Percentiles rank a stretch among this genome's conserved stretches.
Evolutionary conservation across 768 basidiomycete genomes (phyloP).

Genomic region (Mycena rebaudengoi): DNA sequence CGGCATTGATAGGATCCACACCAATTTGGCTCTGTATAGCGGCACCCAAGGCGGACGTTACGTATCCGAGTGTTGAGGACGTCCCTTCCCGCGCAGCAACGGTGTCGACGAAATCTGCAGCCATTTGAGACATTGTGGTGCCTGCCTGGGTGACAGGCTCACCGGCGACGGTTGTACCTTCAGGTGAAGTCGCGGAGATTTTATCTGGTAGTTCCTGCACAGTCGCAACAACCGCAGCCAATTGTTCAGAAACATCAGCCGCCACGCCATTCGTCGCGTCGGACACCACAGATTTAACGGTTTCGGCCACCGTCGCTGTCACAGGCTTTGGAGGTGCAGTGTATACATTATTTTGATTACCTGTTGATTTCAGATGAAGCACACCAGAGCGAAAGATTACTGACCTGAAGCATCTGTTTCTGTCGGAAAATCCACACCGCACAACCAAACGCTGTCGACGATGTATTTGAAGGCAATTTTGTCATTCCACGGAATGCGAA

Average conservation of each 20-base stretch:
- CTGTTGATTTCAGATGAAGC: too few species aligned
- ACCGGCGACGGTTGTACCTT: constrained; percentile 18
- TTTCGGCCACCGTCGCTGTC: constrained; percentile 1
- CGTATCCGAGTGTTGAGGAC: constrained; percentile 46
- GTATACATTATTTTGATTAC: constrained; percentile 78
- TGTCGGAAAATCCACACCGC: constrained; percentile 60
- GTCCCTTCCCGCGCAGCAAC: constrained; percentile 49
- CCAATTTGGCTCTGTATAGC: constrained; percentile 48
- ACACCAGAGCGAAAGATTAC: too few species aligned
- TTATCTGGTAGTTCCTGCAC: too few species aligned
- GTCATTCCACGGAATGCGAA: constrained; percentile 66
- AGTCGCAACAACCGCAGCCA: constrained; percentile 11
- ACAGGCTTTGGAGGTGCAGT: constrained; percentile 53
- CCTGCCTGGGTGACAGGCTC: constrained; percentile 22
- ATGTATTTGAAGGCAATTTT: constrained; percentile 81
- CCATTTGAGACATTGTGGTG: constrained; percentile 39
- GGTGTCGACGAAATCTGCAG: constrained; percentile 47
- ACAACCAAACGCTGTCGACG: constrained; percentile 75
- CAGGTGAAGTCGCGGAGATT: not conserved
- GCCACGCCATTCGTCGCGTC: constrained; percentile 1
- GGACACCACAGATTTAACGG: constrained; percentile 18
- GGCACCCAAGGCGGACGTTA: constrained; percentile 49
- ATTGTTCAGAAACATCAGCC: not conserved
- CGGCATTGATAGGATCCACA: constrained; percentile 48
- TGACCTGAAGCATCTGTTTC: constrained; percentile 64